Evolutionary conservation across 176 grass and related monocot species (phyloP).

Genomic region (Saccharum spontaneum): DNA sequence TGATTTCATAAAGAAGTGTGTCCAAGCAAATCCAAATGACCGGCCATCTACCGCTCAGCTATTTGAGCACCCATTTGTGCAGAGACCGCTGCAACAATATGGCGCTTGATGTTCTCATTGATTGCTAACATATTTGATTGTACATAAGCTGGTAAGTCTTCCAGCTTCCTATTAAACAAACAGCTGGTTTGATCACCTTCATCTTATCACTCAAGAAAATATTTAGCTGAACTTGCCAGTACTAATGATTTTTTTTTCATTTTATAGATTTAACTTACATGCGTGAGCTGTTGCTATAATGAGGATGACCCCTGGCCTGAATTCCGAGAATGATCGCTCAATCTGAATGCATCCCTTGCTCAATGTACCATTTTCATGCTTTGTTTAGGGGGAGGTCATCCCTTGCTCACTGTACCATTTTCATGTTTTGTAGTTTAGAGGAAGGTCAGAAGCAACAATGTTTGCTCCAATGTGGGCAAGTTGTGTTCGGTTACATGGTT

Average conservation of each 20-base stretch:
- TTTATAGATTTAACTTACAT: slow-evolving; percentile 27
- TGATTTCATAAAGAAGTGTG: slow-evolving; percentile 78
- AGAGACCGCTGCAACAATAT: slow-evolving; percentile 33
- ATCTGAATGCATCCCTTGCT: not conserved
- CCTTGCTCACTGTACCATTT: not conserved
- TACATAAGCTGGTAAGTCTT: slow-evolving; percentile 43
- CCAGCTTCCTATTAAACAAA: not conserved
- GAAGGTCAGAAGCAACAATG: not conserved
- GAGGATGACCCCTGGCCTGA: slow-evolving; percentile 12
- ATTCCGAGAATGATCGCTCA: not conserved
- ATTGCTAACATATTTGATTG: slow-evolving; percentile 34
- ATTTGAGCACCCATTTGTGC: slow-evolving; percentile 80
- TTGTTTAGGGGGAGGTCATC: not conserved
- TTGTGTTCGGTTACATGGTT: not conserved
- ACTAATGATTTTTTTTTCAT: not conserved
- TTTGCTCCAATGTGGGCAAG: not conserved
- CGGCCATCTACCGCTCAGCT: slow-evolving; percentile 68
- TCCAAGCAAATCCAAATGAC: slow-evolving; percentile 58
- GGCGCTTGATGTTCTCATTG: not conserved
- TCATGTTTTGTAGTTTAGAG: not conserved
- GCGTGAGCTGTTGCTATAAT: slow-evolving; percentile 5
- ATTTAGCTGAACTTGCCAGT: not conserved
- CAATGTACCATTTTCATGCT: not conserved
- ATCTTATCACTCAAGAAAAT: not conserved
- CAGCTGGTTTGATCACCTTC: not conserved